A percentile compares a stretch with the other conserved stretches of the same genome.
phyloP scores from a whole-genome alignment of 768 basidiomycete genomes.

The Agrocybe praecox region DNA sequence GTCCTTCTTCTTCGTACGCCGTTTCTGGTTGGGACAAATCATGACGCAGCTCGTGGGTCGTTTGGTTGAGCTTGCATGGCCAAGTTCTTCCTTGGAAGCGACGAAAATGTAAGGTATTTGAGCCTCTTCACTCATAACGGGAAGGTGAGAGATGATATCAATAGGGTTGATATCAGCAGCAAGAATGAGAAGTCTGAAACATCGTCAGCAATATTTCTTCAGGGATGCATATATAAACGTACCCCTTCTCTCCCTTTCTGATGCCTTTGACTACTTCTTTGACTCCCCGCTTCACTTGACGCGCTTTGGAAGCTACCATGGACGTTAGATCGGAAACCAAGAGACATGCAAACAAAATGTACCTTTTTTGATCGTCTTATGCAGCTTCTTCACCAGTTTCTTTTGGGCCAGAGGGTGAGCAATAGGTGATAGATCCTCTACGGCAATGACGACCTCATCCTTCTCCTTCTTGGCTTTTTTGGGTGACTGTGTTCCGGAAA shows the following conservation, averaged over 20 bases:
- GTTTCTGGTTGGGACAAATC: constrained; percentile 83
- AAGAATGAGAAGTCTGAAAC: constrained; percentile 79
- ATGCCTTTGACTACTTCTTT: constrained; percentile 99
- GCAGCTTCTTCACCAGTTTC: constrained; percentile 92
- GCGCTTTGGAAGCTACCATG: constrained; percentile 80
- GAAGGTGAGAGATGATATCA: constrained; percentile 97
- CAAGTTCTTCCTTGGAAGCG: constrained; percentile 92
- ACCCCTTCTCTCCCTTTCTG: constrained; percentile 97
- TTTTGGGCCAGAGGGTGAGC: constrained; percentile 92
- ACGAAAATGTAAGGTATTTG: constrained; percentile 90
- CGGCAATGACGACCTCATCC: constrained; percentile 64
- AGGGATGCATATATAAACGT: constrained; percentile 25
- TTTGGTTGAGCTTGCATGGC: constrained; percentile 94
- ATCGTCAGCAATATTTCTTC: not conserved
- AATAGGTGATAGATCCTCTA: constrained; percentile 90
- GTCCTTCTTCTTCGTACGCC: constrained; percentile 66
- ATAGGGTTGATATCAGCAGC: constrained; percentile 98
- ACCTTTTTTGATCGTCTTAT: constrained; percentile 96
- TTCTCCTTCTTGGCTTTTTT: constrained; percentile 66
- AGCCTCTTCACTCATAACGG: constrained; percentile 92
- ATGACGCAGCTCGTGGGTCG: constrained; percentile 98
- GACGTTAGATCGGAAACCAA: not conserved
- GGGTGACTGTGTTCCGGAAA: constrained; percentile 31
- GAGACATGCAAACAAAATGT: constrained; percentile 3
- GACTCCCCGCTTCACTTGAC: constrained; percentile 96